Evolutionary conservation across 371 early-diverging fungal species (phyloP), one percentile per base, ranked within the genome.

Genomic region (Lichtheimia ornata): DNA sequence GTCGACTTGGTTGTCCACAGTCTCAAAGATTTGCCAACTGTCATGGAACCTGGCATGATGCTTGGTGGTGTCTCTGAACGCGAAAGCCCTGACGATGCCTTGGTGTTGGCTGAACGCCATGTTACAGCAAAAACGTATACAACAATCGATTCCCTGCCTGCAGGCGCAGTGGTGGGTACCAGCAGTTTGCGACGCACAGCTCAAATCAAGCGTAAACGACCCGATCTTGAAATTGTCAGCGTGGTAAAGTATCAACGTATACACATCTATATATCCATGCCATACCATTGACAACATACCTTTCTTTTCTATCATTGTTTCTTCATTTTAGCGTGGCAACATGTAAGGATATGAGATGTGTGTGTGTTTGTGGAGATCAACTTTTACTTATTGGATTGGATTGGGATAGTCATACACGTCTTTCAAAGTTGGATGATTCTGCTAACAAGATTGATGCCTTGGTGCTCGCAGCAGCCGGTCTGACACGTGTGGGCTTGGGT

Each of bases 1-100:
- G 92, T 96, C 12, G 94, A 97, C 72, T 66, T 97, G 41, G 91
- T 97, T 25, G 96, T 96, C 1, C 98, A 98, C 67, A 91, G 94
- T 27, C 82, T 97, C 42, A 98, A 98, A 76, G 98, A 98, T 72
- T 72, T 98, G 53, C 95, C 94, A 4, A 97, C 98, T n/a, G 83
- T 77, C 17, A 70, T 96, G 52, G 95, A 95, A 5, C 74, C 78
- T 0, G 93, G 93, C 58, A 92, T 97, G 90, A 58, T 67, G 1
- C 70, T 98, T 28, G 95, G 88, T 3, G 97, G 96, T 1, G 85
- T 97, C 40, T 58, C 90, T 62, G 84, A 90, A 72, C 79, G 98
- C 25, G 97, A 92, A 64, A 90, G 95, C 69, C 94, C 96, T 3
- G 70, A 90, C 44, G 98, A 98, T 76, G 95, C 91, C n/a, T 78